Conservation (phyloP, 2,329 filamentous ascomycete species). For the Rachicladosporium sp. region DNA sequence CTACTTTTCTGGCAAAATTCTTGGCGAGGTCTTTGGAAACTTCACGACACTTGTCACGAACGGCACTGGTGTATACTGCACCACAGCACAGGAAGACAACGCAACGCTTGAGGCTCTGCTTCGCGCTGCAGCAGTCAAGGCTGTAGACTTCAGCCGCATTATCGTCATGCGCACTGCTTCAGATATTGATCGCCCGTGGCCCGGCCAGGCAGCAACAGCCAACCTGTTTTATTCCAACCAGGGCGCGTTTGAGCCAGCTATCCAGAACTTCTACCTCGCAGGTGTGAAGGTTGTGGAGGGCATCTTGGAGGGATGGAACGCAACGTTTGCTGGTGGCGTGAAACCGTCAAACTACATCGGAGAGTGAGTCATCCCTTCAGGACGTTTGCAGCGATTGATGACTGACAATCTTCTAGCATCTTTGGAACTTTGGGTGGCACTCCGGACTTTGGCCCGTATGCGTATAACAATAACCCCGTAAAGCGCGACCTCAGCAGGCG, state of each 20-base stretch:
- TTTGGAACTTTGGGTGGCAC: constrained; percentile 53
- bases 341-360: constrained; percentile 49
- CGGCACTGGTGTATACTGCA: constrained; percentile 55
- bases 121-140: constrained; percentile 42
- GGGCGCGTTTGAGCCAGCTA: constrained; percentile 50
- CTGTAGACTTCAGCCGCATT: constrained; percentile 54
- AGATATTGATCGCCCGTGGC: constrained; percentile 59
- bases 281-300: constrained; percentile 54
- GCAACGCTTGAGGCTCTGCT: constrained; percentile 55
- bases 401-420: constrained; percentile 27
- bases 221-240: constrained; percentile 50
- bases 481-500: constrained; percentile 6
- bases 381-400: not conserved
- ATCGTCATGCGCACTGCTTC: constrained; percentile 58
- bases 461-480: constrained; percentile 17
- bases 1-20: constrained; percentile 52
- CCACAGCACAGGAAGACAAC: constrained; percentile 62
- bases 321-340: constrained; percentile 46
- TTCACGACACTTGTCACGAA: constrained; percentile 54
- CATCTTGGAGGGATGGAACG: constrained; percentile 49
- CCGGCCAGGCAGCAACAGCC: constrained; percentile 41
- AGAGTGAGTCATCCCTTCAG: constrained; percentile 1
- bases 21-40: constrained; percentile 53
- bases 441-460: constrained; percentile 9
- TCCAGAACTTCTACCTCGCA: constrained; percentile 54